Base-by-base conservation (phyloP, 495 filamentous ascomycete species). In the Lepidopterella palustris region DNA sequence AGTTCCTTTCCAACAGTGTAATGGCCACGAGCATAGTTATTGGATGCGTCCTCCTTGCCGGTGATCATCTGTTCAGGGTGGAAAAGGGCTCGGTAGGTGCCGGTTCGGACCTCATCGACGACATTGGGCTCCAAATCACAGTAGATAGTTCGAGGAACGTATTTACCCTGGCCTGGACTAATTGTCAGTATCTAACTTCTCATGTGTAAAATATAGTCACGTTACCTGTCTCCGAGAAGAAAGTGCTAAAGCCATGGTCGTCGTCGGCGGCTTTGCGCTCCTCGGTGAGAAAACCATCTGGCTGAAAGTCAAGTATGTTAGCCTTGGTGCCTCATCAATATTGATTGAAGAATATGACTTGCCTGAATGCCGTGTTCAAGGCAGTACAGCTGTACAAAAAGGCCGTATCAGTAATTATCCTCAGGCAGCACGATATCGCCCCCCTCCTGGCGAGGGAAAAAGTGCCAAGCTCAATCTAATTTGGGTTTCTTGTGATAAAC, bases 311-410 rank as follows among this genome's bases (percentile, higher is more conserved):
- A 6, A 64, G 64, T 39, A 53, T 54, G 73, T 85, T 63, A 85
- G 78, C 61, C 11, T 3, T 5, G 32, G 25, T 11, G 20, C 52
- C 15, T 9, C 45, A 56, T 45, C 35, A 48, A 15, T n/a, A 57
- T 59, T 57, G 52, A 60, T 55, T 2, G 63, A 55, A 61, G 52
- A 56, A 45, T 56, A 54, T 21, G 32, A 74, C 85, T 52, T 86
- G 96, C 92, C 89, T 96, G 90, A 71, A 98, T 98, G 71, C 93
- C 93, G 77, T 98, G 93, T 82, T 98, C 93, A 71, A 98, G 88
- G 80, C 93, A 98, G 84, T 98, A 98, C 57, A 98, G 89, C 93
- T 98, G 77, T 59, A 58, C 42, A 32, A 9, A 21, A 21, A 49
- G 53, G 21, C 24, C 45, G 25, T 13, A 45, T 63, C 56, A 62